These are phyloP conservation scores for Candida silvatica DNA, from an alignment of 805 yeast genomes.

Conservation along the genomic window DNA sequence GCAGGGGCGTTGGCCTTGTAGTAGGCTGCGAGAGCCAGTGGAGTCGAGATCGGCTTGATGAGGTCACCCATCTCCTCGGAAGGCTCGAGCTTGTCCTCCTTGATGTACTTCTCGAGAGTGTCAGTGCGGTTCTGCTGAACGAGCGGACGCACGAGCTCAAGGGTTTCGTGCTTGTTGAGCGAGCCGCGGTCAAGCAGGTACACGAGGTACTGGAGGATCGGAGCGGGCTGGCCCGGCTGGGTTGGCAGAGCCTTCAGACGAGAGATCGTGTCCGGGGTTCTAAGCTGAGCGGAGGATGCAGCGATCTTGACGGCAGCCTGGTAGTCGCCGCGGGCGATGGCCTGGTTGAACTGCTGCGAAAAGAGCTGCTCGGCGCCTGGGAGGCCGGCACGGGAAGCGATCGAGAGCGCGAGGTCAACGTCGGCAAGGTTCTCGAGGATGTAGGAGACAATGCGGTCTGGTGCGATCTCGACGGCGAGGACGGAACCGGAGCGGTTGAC, in stretches of 20 bases:
- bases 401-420: conserved; percentile 74
- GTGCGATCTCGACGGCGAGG: conserved; percentile 81
- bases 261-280: conserved; percentile 92
- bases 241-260: conserved; percentile 86
- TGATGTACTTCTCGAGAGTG: conserved; percentile 91
- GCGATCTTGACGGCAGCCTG: conserved; percentile 93
- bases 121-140: conserved; percentile 92
- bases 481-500: conserved; percentile 95
- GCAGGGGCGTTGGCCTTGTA: conserved; percentile 73
- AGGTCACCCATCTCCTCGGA: conserved; percentile 98
- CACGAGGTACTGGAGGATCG: conserved; percentile 86
- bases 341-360: conserved; percentile 82
- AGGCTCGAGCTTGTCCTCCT: conserved; percentile 86
- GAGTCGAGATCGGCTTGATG: conserved; percentile 78
- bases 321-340: conserved; percentile 79
- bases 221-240: conserved; percentile 91
- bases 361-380: conserved; percentile 96
- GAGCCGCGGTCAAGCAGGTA: conserved; percentile 89
- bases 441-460: conserved; percentile 80
- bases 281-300: conserved; percentile 84
- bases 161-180: conserved; percentile 84
- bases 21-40: conserved; percentile 86
- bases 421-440: conserved; percentile 80
- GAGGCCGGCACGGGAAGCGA: conserved; percentile 92
- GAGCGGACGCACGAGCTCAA: conserved; percentile 92